Base-by-base conservation (phyloP, 495 filamentous ascomycete genomes). In the Chlorociboria aeruginascens region DNA sequence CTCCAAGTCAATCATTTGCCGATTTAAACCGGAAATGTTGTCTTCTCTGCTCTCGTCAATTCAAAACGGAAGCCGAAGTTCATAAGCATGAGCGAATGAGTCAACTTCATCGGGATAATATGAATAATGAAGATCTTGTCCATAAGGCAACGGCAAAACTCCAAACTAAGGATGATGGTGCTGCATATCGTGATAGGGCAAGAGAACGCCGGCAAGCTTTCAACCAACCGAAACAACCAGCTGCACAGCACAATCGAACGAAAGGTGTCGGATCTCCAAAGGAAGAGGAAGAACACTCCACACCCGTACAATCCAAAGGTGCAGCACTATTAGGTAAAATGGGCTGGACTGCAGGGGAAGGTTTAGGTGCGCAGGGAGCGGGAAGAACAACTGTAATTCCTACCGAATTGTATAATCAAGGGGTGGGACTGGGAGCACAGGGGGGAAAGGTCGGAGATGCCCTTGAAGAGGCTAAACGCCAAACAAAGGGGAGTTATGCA, bases 401-500 rank as follows among this genome's bases (percentile, higher is more conserved):
- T 10, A 85, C 85, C 0, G 79, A 85, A 40, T 74, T 86, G 32
- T 96, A 95, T 61, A 76, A 78, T 2, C 78, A 82, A 30, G 89
- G 89, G 12, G 89, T 92, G 0, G 89, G 89, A 7, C 63, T 96
- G 17, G 89, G 89, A 0, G 88, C 88, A 1, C 78, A 87, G 53
- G 86, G 88, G 12, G 72, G 85, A 12, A 87, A 83, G 61, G 64
- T 93, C 11, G 89, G 89, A 7, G 89, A 95, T 64, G 89, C 90
- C 16, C 69, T 67, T 16, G 81, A 88, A 56, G 86, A 89, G 64
- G 88, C 85, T 1, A 76, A 75, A 37, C 70, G 85, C 40, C 81
- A 82, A 53, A 89, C 86, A 0, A 71, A 74, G 47, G 73, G 77
- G 8, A 72, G 75, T 14, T 86, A 85, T 56, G 70, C 72, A 1